Base-by-base conservation (phyloP, 768 basidiomycete genomes). In the Suillus fuscotomentosus region DNA sequence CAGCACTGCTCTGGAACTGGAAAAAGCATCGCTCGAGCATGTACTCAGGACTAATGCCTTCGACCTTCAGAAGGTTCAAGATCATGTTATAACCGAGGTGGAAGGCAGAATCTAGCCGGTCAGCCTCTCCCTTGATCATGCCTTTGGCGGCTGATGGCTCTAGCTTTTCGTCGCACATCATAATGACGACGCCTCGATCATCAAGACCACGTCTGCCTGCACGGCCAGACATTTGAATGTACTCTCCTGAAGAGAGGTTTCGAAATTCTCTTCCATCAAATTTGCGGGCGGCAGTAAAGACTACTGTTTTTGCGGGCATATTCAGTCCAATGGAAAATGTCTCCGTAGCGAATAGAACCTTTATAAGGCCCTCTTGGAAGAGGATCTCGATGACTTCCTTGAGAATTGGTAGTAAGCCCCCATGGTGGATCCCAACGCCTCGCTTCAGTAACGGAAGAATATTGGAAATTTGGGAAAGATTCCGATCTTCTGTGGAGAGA, bases 71-170 rank as follows among this genome's bases (percentile, higher is more conserved):
- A 68, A 99, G 78, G 77, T 99, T 99, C 73, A 99, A 81, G 39
- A 99, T 86, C 97, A 99, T 99, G 76, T 99, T 99, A 77, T 99
- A 99, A 20, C 97, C 97, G 15, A 99, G 81, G 78, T 98, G 95
- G 81, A 99, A 99, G 5, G 97, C 97, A 7, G 97, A 99, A 76
- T 99, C 95, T 60, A 99, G 81, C 56, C 96, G 83, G 75, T 99
- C 97, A 5, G 97, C 95, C 80, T 97, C 91, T 54, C 97, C 97
- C 77, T 98, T 99, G 71, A 99, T 91, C 97, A 99, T 99, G 61
- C 83, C 84, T 80, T 97, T 99, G 43, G 97, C 96, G 0, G 91
- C 87, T 2, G 85, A 75, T 0, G 97, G 96, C 70, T 99, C 97
- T 53, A 99, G 83, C 77, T 97, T 98, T 80, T 99, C 95, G 76